Conservation (phyloP, 495 filamentous ascomycete genomes). For the Niebla homalea region DNA sequence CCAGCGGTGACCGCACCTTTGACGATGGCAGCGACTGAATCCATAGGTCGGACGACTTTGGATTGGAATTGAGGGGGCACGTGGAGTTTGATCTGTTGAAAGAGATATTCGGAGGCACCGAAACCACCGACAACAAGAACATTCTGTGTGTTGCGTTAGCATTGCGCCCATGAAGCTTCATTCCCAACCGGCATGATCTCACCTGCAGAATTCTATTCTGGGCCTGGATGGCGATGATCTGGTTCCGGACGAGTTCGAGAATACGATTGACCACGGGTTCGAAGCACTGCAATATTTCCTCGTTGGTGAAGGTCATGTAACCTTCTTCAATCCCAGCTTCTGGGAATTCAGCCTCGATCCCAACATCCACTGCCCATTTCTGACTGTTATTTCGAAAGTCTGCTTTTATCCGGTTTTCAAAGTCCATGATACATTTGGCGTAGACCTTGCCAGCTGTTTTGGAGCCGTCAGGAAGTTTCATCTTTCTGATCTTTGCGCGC, state of each 20-base stretch:
- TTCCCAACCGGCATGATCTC: slow-evolving; percentile 13
- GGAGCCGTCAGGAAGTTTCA: slow-evolving; percentile 71
- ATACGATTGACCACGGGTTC: slow-evolving; percentile 70
- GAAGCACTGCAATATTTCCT: slow-evolving; percentile 71
- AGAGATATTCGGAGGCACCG: slow-evolving; percentile 70
- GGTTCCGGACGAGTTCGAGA: slow-evolving; percentile 62
- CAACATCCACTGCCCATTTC: slow-evolving; percentile 74
- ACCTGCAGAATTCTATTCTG: slow-evolving; percentile 62
- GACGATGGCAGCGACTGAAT: slow-evolving; percentile 69
- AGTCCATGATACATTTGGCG: slow-evolving; percentile 76
- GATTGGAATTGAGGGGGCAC: slow-evolving; percentile 67
- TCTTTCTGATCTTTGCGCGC: slow-evolving; percentile 67
- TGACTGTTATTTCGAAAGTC: slow-evolving; percentile 74
- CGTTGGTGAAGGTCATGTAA: slow-evolving; percentile 74
- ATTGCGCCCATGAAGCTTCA: neutral
- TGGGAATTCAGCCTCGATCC: slow-evolving; percentile 67
- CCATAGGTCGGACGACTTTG: slow-evolving; percentile 74
- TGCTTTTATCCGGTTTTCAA: slow-evolving; percentile 71
- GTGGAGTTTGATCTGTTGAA: slow-evolving; percentile 71
- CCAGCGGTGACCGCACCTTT: slow-evolving; percentile 77
- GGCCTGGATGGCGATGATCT: slow-evolving; percentile 71
- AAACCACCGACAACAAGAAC: slow-evolving; percentile 70
- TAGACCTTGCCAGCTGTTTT: slow-evolving; percentile 66
- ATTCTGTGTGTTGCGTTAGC: slow-evolving; percentile 36
- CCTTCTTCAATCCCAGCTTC: slow-evolving; percentile 70